Percentiles rank a stretch among this genome's conserved stretches.
Evolutionary conservation across 2,329 filamentous ascomycete species (phyloP).

Genomic region (Lecanosticta acicola): DNA sequence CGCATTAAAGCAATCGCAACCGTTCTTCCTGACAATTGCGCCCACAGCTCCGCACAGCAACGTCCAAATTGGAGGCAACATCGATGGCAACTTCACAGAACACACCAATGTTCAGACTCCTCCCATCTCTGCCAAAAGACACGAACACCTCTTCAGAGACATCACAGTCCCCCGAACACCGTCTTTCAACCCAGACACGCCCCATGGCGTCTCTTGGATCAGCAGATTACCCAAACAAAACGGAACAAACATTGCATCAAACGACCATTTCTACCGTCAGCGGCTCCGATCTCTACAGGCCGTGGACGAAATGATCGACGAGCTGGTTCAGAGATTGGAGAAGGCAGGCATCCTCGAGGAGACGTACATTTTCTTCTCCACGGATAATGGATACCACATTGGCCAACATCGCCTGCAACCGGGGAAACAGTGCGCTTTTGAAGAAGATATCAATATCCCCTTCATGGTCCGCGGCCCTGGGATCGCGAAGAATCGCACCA

Average conservation of each 20-base stretch:
- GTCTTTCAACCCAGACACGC: slow-evolving; percentile 58
- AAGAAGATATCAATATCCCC: slow-evolving; percentile 39
- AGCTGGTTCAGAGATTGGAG: slow-evolving; percentile 40
- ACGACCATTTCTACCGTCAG: slow-evolving; percentile 49
- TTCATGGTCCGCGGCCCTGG: slow-evolving; percentile 37
- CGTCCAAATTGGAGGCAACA: slow-evolving; percentile 32
- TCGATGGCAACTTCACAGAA: slow-evolving; percentile 31
- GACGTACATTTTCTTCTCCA: slow-evolving; percentile 39
- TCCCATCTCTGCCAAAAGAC: slow-evolving; percentile 56
- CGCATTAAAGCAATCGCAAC: slow-evolving; percentile 45
- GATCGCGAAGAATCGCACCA: slow-evolving; percentile 26
- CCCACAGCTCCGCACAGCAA: slow-evolving; percentile 64
- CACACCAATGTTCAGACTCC: slow-evolving; percentile 33
- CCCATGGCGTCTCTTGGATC: slow-evolving; percentile 46
- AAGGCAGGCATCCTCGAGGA: slow-evolving; percentile 43
- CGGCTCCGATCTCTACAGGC: slow-evolving; percentile 48
- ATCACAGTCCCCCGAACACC: slow-evolving; percentile 55
- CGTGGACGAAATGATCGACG: slow-evolving; percentile 52
- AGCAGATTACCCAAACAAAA: slow-evolving; percentile 41
- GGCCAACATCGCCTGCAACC: slow-evolving; percentile 38
- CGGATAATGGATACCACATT: slow-evolving; percentile 39
- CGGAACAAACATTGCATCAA: slow-evolving; percentile 44
- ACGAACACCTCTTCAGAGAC: slow-evolving; percentile 57
- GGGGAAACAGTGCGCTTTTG: slow-evolving; percentile 37
- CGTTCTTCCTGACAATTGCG: slow-evolving; percentile 63